Conservation (phyloP, 208 protist species). For the Wallacemonas rigidus region DNA sequence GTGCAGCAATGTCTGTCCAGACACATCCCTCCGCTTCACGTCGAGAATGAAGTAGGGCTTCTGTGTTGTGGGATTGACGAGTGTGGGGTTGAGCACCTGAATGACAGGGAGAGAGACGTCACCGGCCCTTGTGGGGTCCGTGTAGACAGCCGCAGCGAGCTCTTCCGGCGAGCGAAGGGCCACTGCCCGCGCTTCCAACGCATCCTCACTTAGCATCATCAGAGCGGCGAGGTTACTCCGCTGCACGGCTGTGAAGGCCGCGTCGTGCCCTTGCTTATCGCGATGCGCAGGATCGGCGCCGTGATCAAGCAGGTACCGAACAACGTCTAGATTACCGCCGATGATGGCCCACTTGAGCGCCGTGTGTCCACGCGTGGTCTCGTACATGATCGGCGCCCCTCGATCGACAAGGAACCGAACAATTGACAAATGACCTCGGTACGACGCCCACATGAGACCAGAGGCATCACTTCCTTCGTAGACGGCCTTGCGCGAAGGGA, state of each 20-base stretch:
- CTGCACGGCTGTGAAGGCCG: constrained; percentile 68
- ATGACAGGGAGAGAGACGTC: neutral
- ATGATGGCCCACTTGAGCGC: constrained; percentile 69
- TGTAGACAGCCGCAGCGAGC: constrained; percentile 17
- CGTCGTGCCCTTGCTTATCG: constrained; percentile 64
- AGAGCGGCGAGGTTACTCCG: constrained; percentile 46
- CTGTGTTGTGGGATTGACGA: constrained; percentile 21
- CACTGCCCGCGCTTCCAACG: constrained; percentile 9
- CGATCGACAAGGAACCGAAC: constrained; percentile 78
- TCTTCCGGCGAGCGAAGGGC: constrained; percentile 18
- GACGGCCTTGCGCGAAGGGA: constrained; percentile 28
- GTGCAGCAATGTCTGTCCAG: constrained; percentile 74
- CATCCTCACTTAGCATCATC: constrained; percentile 59
- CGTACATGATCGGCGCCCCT: constrained; percentile 38
- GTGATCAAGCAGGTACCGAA: constrained; percentile 65
- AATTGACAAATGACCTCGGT: constrained; percentile 54
- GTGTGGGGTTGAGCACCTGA: neutral
- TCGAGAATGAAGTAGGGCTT: constrained; percentile 53
- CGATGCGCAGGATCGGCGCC: constrained; percentile 53
- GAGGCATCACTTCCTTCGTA: constrained; percentile 65
- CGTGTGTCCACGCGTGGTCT: constrained; percentile 59
- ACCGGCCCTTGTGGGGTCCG: neutral
- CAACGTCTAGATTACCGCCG: constrained; percentile 43
- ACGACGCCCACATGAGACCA: constrained; percentile 72
- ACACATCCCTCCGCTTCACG: constrained; percentile 39